These are phyloP conservation scores for Ascochyta koolunga DNA, from an alignment of 2,329 filamentous ascomycete genomes.

Conservation along the genomic window DNA sequence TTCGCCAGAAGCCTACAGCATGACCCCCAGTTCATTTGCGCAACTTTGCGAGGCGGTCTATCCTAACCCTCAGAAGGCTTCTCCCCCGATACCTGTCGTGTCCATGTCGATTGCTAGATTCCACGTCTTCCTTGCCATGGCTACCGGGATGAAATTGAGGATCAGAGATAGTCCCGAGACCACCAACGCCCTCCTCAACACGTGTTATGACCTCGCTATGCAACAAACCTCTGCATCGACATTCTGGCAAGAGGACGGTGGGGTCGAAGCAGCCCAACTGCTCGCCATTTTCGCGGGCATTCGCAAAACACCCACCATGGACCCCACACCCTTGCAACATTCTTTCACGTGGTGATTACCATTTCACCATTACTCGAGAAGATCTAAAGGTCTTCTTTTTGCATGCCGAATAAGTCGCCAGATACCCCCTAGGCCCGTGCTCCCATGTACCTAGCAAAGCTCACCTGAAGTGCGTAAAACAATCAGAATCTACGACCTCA, in stretches of 20 bases:
- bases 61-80: constrained; percentile 32
- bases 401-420: not conserved
- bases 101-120: constrained; percentile 45
- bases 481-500: not conserved
- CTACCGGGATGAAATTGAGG: constrained; percentile 44
- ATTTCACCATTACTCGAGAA: not conserved
- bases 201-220: constrained; percentile 46
- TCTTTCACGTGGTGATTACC: constrained; percentile 42
- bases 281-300: constrained; percentile 43
- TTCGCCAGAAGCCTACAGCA: constrained; percentile 33
- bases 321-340: constrained; percentile 32
- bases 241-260: constrained; percentile 45
- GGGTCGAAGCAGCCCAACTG: constrained; percentile 41
- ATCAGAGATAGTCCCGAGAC: constrained; percentile 37
- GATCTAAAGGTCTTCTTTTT: not conserved
- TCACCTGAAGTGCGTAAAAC: not conserved
- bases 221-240: constrained; percentile 37
- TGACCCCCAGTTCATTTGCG: constrained; percentile 32
- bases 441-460: not conserved
- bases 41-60: constrained; percentile 44
- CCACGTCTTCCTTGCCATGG: constrained; percentile 47
- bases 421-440: not conserved
- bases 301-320: constrained; percentile 24
- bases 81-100: constrained; percentile 22
- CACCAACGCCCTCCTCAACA: constrained; percentile 43